Conservation (phyloP, 306 rosid genomes). For the Cucumis cinereus region DNA sequence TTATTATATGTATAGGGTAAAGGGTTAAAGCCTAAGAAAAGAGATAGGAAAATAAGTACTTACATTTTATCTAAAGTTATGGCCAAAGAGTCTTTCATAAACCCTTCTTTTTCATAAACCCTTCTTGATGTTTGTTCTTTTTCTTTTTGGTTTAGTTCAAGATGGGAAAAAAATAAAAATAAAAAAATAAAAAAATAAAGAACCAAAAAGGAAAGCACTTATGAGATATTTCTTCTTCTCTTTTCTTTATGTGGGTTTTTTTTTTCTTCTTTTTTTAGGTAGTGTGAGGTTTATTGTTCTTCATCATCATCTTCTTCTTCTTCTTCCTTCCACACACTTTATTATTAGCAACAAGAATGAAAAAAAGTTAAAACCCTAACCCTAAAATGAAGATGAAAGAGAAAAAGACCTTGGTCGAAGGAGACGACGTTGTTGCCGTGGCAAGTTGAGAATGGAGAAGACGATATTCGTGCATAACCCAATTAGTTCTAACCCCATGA, state of each 20-base stretch:
- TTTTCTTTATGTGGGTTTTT: neutral
- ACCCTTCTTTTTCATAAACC: conserved; percentile 22
- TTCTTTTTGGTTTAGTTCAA: neutral
- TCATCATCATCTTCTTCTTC: neutral
- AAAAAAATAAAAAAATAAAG: neutral
- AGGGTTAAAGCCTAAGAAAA: conserved; percentile 21
- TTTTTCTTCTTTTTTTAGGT: neutral
- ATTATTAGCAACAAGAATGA: neutral
- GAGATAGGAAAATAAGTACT: conserved; percentile 22
- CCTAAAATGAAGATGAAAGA: neutral
- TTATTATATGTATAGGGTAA: neutral
- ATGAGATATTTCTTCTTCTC: neutral
- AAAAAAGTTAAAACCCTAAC: neutral
- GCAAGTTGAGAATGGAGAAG: conserved; percentile 19
- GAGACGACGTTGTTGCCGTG: conserved; percentile 26
- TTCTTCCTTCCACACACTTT: neutral
- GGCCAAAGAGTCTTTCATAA: conserved; percentile 38
- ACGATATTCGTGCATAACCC: conserved; percentile 99
- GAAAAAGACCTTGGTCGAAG: conserved; percentile 59
- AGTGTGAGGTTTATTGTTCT: neutral
- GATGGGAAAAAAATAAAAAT: neutral
- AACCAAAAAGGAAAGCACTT: conserved; percentile 4
- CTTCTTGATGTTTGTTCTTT: conserved; percentile 1
- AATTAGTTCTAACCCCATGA: conserved; percentile 78
- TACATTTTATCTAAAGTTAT: conserved; percentile 23